These are phyloP conservation scores for Penstemon barbatus DNA, from an alignment of 257 asterid species.

Conservation along the genomic window DNA sequence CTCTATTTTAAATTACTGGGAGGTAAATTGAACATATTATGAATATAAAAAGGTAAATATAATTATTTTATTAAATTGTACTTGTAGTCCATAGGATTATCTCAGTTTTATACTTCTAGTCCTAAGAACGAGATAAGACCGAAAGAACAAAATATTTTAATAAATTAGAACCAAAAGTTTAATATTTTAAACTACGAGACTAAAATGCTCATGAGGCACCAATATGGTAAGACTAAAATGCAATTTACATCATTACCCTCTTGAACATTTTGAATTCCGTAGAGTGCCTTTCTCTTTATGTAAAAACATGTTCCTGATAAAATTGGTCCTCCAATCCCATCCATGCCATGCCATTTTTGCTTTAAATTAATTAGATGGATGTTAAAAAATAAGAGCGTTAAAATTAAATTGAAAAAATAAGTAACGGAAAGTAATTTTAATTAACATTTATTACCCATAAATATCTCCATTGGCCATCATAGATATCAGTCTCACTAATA, in stretches of 20 bases:
- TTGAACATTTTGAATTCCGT: background rate
- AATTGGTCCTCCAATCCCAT: constrained; percentile 23
- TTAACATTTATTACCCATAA: constrained; percentile 10
- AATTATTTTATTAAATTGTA: too few relatives aligned
- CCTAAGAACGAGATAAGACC: too few relatives aligned
- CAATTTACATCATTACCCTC: constrained; percentile 2
- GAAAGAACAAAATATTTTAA: too few relatives aligned
- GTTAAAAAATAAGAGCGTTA: background rate
- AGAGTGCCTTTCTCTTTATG: constrained; percentile 17
- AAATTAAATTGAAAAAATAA: background rate
- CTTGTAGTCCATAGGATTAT: too few relatives aligned
- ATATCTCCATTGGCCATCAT: constrained; percentile 31
- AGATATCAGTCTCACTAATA: constrained; percentile 39
- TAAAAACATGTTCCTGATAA: constrained; percentile 21
- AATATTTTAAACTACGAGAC: too few relatives aligned
- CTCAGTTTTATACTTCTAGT: too few relatives aligned
- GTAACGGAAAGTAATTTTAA: background rate
- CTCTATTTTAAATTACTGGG: too few relatives aligned
- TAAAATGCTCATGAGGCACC: too few relatives aligned
- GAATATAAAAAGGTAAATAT: too few relatives aligned
- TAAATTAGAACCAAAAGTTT: too few relatives aligned
- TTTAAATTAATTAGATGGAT: background rate
- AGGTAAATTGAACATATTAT: too few relatives aligned
- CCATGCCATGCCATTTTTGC: constrained; percentile 24
- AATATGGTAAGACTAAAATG: too few relatives aligned